phyloP scores from a whole-genome alignment of 2,329 filamentous ascomycete genomes.

The Acrocalymma vagum region DNA sequence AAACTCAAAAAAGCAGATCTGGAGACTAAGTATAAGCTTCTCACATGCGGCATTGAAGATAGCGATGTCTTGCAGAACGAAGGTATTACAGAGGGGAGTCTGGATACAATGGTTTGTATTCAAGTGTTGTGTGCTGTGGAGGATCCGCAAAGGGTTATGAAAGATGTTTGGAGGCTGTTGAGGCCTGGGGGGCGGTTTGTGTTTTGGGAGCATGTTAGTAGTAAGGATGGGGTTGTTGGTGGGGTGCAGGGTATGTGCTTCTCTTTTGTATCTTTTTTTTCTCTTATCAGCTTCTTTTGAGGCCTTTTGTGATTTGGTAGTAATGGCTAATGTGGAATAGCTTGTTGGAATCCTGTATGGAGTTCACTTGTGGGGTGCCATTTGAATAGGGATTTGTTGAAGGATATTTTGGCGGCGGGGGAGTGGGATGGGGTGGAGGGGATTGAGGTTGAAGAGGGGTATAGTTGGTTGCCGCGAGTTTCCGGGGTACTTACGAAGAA shows the following conservation, averaged over 20 bases:
- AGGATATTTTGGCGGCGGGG: slow-evolving; percentile 7
- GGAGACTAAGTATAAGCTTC: slow-evolving; percentile 7
- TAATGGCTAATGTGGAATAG: slow-evolving; percentile 2
- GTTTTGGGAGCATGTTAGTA: slow-evolving; percentile 12
- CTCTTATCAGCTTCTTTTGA: too few relatives aligned
- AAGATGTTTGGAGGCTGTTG: slow-evolving; percentile 6
- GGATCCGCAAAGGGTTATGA: slow-evolving; percentile 2
- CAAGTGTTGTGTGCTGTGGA: slow-evolving; percentile 2
- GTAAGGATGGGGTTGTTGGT: slow-evolving; percentile 1
- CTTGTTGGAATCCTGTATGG: slow-evolving; percentile 10
- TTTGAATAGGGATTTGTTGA: slow-evolving; percentile 6
- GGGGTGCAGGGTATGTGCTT: slow-evolving; percentile 1
- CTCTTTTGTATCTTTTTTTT: too few relatives aligned
- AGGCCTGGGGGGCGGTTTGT: slow-evolving; percentile 11
- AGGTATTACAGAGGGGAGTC: too few relatives aligned
- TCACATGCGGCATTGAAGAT: too few relatives aligned
- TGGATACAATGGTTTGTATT: slow-evolving; percentile 7
- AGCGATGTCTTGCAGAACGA: too few relatives aligned
- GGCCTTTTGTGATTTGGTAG: not conserved
- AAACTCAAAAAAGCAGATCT: slow-evolving; percentile 6
- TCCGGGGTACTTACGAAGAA: too few relatives aligned
- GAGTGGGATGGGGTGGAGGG: slow-evolving; percentile 9
- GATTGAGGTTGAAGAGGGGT: slow-evolving; percentile 5
- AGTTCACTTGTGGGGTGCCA: slow-evolving; percentile 6
- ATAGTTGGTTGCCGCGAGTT: too few relatives aligned